Conservation (phyloP, 164 flowering plant genomes). For the Echeveria elegans region DNA sequence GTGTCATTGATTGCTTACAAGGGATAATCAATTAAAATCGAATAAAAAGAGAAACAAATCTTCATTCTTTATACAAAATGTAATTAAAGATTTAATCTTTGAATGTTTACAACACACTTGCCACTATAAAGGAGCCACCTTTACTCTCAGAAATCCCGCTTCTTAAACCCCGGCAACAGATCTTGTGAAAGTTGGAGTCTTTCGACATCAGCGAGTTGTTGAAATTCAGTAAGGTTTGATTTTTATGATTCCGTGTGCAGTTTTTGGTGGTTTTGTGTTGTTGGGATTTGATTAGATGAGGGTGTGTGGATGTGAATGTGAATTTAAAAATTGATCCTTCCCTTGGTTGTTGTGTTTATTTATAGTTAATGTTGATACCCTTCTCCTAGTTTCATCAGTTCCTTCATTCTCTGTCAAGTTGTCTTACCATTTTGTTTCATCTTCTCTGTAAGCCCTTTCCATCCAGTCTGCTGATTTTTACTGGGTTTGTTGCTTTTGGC, state of each 20-base stretch:
- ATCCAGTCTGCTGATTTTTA: not conserved
- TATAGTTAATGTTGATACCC: not conserved
- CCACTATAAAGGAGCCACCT: not conserved
- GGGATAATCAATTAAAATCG: not conserved
- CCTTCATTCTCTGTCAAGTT: not conserved
- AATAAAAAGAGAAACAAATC: not conserved
- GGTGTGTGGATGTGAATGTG: not conserved
- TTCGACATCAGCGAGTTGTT: not conserved
- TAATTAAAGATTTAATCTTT: not conserved
- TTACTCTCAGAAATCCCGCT: not conserved
- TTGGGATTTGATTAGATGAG: not conserved
- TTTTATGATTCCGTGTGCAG: not conserved
- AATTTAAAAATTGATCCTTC: not conserved
- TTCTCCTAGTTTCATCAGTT: slow-evolving; percentile 2
- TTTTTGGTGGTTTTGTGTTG: not conserved
- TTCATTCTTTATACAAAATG: not conserved
- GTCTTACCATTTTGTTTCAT: not conserved
- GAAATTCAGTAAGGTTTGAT: not conserved
- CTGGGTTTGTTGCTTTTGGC: not conserved
- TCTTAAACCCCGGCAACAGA: not conserved
- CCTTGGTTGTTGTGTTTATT: not conserved
- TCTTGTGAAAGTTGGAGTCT: not conserved
- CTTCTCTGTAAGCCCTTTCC: slow-evolving; percentile 1
- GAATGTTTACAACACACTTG: not conserved
- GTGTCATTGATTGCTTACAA: not conserved